Evolutionary conservation across 2,329 filamentous ascomycete genomes (phyloP).

Genomic region (Colletotrichum caudatum): DNA sequence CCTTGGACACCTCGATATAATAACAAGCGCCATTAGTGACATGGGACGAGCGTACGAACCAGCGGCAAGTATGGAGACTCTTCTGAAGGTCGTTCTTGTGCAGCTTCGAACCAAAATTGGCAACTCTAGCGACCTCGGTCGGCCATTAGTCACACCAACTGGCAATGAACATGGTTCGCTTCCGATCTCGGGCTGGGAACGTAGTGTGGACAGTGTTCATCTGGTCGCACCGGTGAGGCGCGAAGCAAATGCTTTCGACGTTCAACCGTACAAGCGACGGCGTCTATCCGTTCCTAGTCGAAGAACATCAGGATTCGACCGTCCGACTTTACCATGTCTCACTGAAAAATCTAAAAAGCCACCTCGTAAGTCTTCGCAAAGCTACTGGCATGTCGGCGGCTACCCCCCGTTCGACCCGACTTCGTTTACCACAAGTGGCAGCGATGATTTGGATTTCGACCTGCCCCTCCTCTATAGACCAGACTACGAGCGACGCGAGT

Average conservation of each 20-base stretch:
- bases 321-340: conserved; percentile 49
- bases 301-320: conserved; percentile 49
- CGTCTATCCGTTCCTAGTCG: conserved; percentile 46
- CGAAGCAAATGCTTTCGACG: conserved; percentile 47
- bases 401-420: conserved; percentile 45
- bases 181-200: conserved; percentile 23
- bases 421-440: conserved; percentile 47
- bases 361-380: conserved; percentile 43
- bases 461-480: conserved; percentile 48
- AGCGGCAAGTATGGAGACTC: conserved; percentile 64
- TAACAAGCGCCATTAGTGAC: conserved; percentile 63
- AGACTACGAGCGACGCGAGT: conserved; percentile 45
- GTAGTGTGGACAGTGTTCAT: conserved; percentile 38
- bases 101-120: conserved; percentile 55
- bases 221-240: conserved; percentile 49
- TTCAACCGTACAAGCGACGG: conserved; percentile 48
- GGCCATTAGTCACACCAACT: conserved; percentile 15
- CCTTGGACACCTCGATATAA: conserved; percentile 63
- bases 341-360: conserved; percentile 39
- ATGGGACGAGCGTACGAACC: conserved; percentile 66
- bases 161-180: conserved; percentile 12
- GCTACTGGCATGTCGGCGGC: conserved; percentile 35
- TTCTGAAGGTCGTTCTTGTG: conserved; percentile 64
- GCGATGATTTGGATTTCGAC: conserved; percentile 42
- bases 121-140: background rate